Evolutionary conservation across 257 asterid species (phyloP).

Genomic region (Sherardia arvensis): DNA sequence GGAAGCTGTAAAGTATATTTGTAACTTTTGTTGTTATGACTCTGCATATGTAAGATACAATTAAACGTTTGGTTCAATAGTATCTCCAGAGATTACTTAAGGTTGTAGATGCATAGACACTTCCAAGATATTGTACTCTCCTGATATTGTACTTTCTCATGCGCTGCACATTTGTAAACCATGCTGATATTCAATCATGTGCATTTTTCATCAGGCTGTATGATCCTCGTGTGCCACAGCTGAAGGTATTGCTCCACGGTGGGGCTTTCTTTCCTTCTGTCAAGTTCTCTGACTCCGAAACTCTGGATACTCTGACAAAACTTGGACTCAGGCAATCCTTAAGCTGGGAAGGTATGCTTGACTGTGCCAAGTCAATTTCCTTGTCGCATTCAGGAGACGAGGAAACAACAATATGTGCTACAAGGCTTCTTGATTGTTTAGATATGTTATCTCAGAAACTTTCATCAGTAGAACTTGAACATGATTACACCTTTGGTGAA

Average conservation of each 20-base stretch:
- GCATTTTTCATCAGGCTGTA: slow-evolving; percentile 59
- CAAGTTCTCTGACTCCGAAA: slow-evolving; percentile 55
- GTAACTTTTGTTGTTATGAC: not conserved
- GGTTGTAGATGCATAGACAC: not conserved
- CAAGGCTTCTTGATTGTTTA: slow-evolving; percentile 65
- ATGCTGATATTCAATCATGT: slow-evolving; percentile 15
- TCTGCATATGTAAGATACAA: not conserved
- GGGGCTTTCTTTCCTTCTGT: slow-evolving; percentile 75
- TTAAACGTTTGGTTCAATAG: not conserved
- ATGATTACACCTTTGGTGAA: slow-evolving; percentile 25
- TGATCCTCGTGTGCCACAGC: slow-evolving; percentile 78
- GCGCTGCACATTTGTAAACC: not conserved
- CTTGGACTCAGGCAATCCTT: slow-evolving; percentile 76
- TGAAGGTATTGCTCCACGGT: slow-evolving; percentile 50
- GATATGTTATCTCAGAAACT: slow-evolving; percentile 46
- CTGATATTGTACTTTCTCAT: not conserved
- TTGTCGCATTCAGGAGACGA: slow-evolving; percentile 42
- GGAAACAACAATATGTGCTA: slow-evolving; percentile 40
- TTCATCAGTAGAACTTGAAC: slow-evolving; percentile 35
- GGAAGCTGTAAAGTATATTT: slow-evolving; percentile 2
- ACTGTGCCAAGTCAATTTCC: slow-evolving; percentile 81
- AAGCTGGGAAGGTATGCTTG: slow-evolving; percentile 62
- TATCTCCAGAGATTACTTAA: too few species aligned
- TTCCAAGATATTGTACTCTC: not conserved
- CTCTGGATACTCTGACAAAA: slow-evolving; percentile 54